Base-by-base conservation (phyloP, 2,329 filamentous ascomycete genomes). In the Aspergillus neotritici region DNA sequence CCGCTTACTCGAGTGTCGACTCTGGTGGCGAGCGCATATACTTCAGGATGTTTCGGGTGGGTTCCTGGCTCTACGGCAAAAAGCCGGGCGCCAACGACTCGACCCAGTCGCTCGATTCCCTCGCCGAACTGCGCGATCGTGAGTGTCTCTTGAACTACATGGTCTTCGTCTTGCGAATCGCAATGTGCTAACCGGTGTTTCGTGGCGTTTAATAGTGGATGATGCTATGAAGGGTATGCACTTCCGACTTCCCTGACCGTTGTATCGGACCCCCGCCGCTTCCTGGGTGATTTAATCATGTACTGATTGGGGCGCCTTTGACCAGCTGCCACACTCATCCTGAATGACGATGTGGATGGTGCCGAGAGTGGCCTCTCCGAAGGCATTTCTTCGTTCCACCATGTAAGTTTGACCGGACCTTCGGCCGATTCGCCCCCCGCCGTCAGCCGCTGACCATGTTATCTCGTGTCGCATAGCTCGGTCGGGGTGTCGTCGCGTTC, bases 311-410 rank as follows among this genome's bases (percentile, higher is more conserved):
- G 21, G 7, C 21, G 21, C 21, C 21, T 25, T 25, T 6, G 5
- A 33, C 49, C 34, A 63, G 84, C 86, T 31, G 80, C 84, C 4
- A 75, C 78, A 7, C 71, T 86, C 44, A 87, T 95, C 55, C 84
- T 95, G 75, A 84, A 93, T 61, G 89, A 95, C 67, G 88, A 97
- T 67, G 84, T 97, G 47, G 86, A 88, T 30, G 82, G 80, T 31
- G 93, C 93, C 5, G 87, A 94, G 68, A 74, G 74, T 47, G 80
- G 81, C 33, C 74, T 95, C 30, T 77, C 78, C 39, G 78, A 83
- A 53, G 83, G 86, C 34, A 77, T 78, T 53, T 95, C 90, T 5
- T 80, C 87, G n/a, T 97, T 94, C 61, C 93, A 98, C 67, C 80
- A 81, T 69, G 79, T 82, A 58, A 45, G 62, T 57, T 37, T 38